A percentile compares a stretch with the other conserved stretches of the same genome.
phyloP scores from a whole-genome alignment of 140 eudicot species.

The Stevia rebaudiana region DNA sequence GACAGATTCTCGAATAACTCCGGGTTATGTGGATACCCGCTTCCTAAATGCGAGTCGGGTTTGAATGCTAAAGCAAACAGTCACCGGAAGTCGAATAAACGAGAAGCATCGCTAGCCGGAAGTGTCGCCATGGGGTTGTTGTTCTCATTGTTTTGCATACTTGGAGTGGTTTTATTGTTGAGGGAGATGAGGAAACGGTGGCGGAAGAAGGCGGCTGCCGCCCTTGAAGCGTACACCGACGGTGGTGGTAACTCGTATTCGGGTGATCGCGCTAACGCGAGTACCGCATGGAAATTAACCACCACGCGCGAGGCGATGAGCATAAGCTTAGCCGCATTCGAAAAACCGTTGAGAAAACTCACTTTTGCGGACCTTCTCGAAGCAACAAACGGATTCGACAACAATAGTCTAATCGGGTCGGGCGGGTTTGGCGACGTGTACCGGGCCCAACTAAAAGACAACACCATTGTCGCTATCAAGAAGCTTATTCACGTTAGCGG shows the following conservation, averaged over 20 bases:
- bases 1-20: conserved; percentile 63
- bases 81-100: conserved; percentile 48
- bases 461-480: conserved; percentile 79
- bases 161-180: conserved; percentile 54
- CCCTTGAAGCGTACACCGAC: conserved; percentile 67
- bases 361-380: conserved; percentile 89
- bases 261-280: conserved; percentile 37
- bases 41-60: conserved; percentile 35
- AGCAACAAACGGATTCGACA: conserved; percentile 91
- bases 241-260: conserved; percentile 48
- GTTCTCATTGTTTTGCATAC: conserved; percentile 81
- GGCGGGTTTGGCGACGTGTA: conserved; percentile 99
- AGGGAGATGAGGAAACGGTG: conserved; percentile 60
- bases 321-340: conserved; percentile 79
- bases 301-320: conserved; percentile 79
- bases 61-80: conserved; percentile 9
- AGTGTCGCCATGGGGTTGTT: conserved; percentile 86
- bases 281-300: conserved; percentile 63
- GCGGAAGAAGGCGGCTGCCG: conserved; percentile 65
- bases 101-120: conserved; percentile 72
- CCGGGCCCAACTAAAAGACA: conserved; percentile 81
- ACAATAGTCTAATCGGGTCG: conserved; percentile 61
- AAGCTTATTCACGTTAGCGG: conserved; percentile 90
- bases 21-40: conserved; percentile 85
- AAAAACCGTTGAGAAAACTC: conserved; percentile 78